Percentiles rank a stretch among this genome's conserved stretches.
These are phyloP conservation scores for Crassisporium funariophilum DNA, from an alignment of 768 basidiomycete species.

Conservation along the genomic window DNA sequence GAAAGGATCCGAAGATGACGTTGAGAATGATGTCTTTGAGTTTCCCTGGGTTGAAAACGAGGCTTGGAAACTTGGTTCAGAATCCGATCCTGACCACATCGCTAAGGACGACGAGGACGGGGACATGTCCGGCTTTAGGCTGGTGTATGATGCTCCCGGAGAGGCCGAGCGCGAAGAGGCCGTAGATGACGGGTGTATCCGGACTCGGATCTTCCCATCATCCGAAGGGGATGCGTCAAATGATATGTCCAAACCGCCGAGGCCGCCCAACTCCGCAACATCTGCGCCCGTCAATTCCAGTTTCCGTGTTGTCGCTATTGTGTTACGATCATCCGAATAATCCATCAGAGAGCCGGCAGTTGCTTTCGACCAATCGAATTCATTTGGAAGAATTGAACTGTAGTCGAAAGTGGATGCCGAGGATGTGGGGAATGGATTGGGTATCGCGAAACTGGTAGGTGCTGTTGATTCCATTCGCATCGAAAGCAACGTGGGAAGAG, in stretches of 20 bases:
- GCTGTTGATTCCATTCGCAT: conserved; percentile 59
- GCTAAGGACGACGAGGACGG: conserved; percentile 29
- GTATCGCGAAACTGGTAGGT: conserved; percentile 58
- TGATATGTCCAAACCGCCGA: conserved; percentile 68
- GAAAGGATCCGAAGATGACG: conserved; percentile 57
- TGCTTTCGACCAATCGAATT: conserved; percentile 57
- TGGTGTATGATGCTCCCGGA: conserved; percentile 25
- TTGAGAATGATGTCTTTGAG: conserved; percentile 41
- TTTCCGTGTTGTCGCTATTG: conserved; percentile 40
- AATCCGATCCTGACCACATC: conserved; percentile 11
- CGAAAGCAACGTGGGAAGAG: conserved; percentile 73
- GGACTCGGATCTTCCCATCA: conserved; percentile 73
- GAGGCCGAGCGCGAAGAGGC: conserved; percentile 36
- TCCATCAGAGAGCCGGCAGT: conserved; percentile 46
- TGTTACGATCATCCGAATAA: conserved; percentile 43
- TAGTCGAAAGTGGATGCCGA: conserved; percentile 48
- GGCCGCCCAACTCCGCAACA: conserved; percentile 44
- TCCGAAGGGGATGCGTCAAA: conserved; percentile 67
- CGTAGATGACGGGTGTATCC: conserved; percentile 64
- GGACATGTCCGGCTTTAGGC: conserved; percentile 24
- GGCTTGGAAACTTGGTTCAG: conserved; percentile 1
- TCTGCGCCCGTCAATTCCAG: conserved; percentile 63
- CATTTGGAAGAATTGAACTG: conserved; percentile 48
- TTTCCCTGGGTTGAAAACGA: conserved; percentile 28
- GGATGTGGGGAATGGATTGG: conserved; percentile 46